Base-by-base conservation (phyloP, 495 filamentous ascomycete genomes). In the Penicillium herquei region DNA sequence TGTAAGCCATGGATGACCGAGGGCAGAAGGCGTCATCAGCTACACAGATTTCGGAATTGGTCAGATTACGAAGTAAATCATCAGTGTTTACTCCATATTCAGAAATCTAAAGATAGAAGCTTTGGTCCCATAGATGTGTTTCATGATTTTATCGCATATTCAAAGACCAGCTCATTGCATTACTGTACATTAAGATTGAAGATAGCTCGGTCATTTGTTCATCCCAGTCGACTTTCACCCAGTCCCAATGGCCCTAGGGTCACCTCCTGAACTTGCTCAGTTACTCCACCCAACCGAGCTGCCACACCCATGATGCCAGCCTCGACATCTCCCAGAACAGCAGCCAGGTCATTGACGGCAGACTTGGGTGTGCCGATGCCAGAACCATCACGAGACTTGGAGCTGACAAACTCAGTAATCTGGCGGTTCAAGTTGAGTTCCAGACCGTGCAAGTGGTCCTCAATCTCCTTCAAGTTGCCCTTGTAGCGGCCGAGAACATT, bases 231-330 rank as follows among this genome's bases (percentile, higher is more conserved):
- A 30, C 68, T 59, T 51, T 73, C 67, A 7, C 67, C 65, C 3
- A 61, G 47, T 7, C 63, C 63, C 39, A 71, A 62, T 10, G 74
- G 80, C 5, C 84, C 86, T 14, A 88, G 67, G 54, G 86, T 82
- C 13, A 88, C 67, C 58, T 84, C 84, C 51, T 87, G 87, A 39
- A 89, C 80, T 48, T 83, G 81, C 70, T 92, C 90, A 63, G 86
- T 82, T 7, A 81, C 82, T 51, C 72, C 70, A 2, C 87, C 88
- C 40, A 93, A 81, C 47, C 86, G 84, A 49, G 79, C 78, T 6
- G 90, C 90, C 42, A 92, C 88, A 44, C 86, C 82, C 47, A 91
- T 67, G 53, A 95, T 90, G 31, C 88, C 84, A 54, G 83, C 78
- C 74, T 94, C 90, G 56, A 95, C 90, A 58, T 91, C 89, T 51